Base-by-base conservation (phyloP, 495 filamentous ascomycete genomes). In the Hapsidospora chrysogenum region DNA sequence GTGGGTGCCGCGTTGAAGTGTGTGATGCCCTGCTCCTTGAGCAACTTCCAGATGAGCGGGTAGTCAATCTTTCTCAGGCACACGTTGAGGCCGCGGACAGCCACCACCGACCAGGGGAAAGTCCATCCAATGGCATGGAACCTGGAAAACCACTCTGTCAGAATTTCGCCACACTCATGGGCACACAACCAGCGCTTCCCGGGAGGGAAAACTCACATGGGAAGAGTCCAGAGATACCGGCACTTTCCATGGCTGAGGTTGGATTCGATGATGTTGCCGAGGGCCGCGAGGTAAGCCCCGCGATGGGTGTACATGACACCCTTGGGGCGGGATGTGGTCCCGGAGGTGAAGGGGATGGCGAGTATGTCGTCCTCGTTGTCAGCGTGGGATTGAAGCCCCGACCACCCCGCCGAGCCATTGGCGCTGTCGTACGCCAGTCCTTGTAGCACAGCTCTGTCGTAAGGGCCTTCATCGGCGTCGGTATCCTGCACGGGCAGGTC, bases 1-100 rank as follows among this genome's bases (percentile, higher is more conserved):
- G 89, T 97, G 10, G 89, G 89, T 4, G 89, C 89, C 4, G 89
- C 89, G 48, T 85, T 87, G 65, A 86, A 96, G 57, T 97, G 89
- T 4, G 85, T 96, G 37, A 96, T 76, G 9, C 67, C 58, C 48
- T 94, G 82, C 25, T 80, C 63, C 47, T 84, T 87, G 17, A 97
- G 62, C 6, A 96, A 52, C 25, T 64, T 60, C 89, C 89, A 97
- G 39, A 97, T 93, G 37, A 85, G 64, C 0, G 79, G 71, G 47
- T 97, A 97, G 56, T 95, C 85, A 38, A 97, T 80, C 60, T 92
- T 95, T 43, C 89, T 72, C 15, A 96, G 65, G 52, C 85, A 93
- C 52, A 92, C 93, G 57, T 97, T 85, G 6, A 87, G 94, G 19
- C 85, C 89, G 42, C 89, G 68, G 7, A 87, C 84, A 4, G 85